phyloP scores from a whole-genome alignment of 2,329 filamentous ascomycete species.

The Colletotrichum costaricense region DNA sequence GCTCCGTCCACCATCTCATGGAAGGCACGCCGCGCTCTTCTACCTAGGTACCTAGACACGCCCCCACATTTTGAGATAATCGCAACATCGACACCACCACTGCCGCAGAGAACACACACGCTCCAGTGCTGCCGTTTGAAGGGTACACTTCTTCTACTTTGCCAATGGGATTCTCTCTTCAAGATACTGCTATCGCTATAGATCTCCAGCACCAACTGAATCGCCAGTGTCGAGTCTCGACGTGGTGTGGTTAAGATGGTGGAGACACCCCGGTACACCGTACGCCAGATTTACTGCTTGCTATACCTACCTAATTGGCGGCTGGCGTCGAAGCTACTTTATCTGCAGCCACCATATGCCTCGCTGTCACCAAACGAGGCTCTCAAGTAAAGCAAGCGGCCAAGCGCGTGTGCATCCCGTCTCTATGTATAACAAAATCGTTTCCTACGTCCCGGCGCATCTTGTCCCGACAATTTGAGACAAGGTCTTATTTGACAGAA shows the following conservation, averaged over 20 bases:
- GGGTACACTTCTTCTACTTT: not conserved
- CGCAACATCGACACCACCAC: not conserved
- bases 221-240: not conserved
- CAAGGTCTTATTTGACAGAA: not conserved
- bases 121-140: not conserved
- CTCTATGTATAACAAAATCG: not conserved
- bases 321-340: not conserved
- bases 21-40: not conserved
- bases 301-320: not conserved
- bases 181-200: not conserved
- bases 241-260: not conserved
- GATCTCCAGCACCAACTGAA: not conserved
- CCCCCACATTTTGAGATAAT: conserved; percentile 6
- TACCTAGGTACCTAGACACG: not conserved
- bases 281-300: not conserved
- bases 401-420: not conserved
- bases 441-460: not conserved
- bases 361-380: not conserved
- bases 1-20: not conserved
- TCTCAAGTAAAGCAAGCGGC: not conserved
- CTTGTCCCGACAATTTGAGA: not conserved
- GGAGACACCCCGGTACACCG: not conserved
- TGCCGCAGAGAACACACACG: not conserved
- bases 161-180: not conserved
- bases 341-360: not conserved